Evolutionary conservation across 768 basidiomycete species (phyloP).

Genomic region (Pulveroboletus frians): DNA sequence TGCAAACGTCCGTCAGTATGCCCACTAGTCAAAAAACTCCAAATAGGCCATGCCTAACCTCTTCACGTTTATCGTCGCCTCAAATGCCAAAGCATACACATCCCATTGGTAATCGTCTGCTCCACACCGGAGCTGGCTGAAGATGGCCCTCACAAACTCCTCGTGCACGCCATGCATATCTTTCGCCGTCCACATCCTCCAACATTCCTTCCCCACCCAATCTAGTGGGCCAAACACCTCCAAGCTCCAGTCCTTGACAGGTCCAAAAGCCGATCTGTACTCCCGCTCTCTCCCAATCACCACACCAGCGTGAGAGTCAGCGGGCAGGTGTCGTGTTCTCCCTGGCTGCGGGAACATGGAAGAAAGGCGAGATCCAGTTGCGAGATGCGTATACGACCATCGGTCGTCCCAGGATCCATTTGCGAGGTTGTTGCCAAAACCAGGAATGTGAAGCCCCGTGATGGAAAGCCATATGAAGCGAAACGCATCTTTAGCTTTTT

Average conservation of each 20-base stretch:
- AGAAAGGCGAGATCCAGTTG: conserved; percentile 40
- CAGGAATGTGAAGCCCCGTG: conserved; percentile 68
- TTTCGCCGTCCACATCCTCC: conserved; percentile 40
- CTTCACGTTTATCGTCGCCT: conserved; percentile 54
- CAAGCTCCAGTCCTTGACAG: conserved; percentile 61
- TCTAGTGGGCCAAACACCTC: conserved; percentile 55
- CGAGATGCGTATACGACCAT: conserved; percentile 53
- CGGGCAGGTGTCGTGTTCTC: conserved; percentile 31
- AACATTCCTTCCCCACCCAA: conserved; percentile 27
- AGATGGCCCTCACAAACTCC: conserved; percentile 50
- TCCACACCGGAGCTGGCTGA: conserved; percentile 49
- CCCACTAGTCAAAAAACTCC: background rate
- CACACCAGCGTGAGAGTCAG: conserved; percentile 62
- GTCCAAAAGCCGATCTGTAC: conserved; percentile 59
- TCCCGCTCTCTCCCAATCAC: conserved; percentile 62
- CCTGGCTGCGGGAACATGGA: conserved; percentile 47
- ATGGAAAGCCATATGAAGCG: conserved; percentile 67
- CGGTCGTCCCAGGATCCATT: conserved; percentile 57
- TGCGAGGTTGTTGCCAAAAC: conserved; percentile 44
- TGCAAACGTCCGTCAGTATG: conserved; percentile 27
- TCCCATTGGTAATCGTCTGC: conserved; percentile 62
- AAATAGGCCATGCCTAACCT: conserved; percentile 35
- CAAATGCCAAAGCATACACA: conserved; percentile 58
- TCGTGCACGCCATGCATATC: conserved; percentile 51
- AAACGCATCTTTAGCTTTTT: conserved; percentile 48